A percentile compares a stretch with the other conserved stretches of the same genome.
Evolutionary conservation across 2,329 filamentous ascomycete genomes (phyloP).

Genomic region (Leptographium lundbergii): DNA sequence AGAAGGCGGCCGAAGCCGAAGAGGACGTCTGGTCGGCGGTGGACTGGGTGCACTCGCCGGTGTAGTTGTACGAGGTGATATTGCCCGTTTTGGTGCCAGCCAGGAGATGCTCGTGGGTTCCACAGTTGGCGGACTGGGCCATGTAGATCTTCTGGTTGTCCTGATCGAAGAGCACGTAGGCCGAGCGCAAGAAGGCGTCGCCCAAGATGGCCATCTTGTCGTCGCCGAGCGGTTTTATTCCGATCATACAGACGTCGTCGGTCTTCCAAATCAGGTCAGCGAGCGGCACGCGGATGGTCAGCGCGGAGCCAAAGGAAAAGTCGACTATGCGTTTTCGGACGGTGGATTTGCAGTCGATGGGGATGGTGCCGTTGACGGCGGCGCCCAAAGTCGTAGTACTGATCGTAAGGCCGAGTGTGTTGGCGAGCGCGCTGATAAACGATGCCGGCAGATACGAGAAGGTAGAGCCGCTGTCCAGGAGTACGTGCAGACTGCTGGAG

Average conservation of each 20-base stretch:
- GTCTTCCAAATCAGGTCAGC: constrained; percentile 22
- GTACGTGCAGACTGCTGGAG: constrained; percentile 27
- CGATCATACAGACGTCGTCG: constrained; percentile 11
- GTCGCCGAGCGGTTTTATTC: constrained; percentile 9
- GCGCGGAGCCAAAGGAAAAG: constrained; percentile 25
- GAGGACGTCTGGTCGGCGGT: neutral
- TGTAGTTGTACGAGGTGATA: constrained; percentile 8
- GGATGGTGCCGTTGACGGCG: constrained; percentile 10
- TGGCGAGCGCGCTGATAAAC: constrained; percentile 33
- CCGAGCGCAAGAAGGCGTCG: constrained; percentile 17
- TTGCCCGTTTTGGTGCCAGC: neutral
- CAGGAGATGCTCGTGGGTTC: constrained; percentile 14
- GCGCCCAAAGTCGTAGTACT: constrained; percentile 25
- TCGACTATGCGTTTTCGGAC: constrained; percentile 21
- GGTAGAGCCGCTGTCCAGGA: constrained; percentile 56
- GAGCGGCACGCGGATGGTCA: constrained; percentile 24
- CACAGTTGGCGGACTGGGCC: constrained; percentile 16
- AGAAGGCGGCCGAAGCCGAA: neutral
- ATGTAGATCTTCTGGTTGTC: constrained; percentile 14
- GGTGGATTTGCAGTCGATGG: constrained; percentile 17
- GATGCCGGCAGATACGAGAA: constrained; percentile 51
- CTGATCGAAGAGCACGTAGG: constrained; percentile 16
- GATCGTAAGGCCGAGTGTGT: constrained; percentile 23
- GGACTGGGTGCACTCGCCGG: constrained; percentile 11
- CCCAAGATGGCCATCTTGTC: constrained; percentile 12